Evolutionary conservation across 768 basidiomycete genomes (phyloP).

Genomic region (Trametes sanguinea): DNA sequence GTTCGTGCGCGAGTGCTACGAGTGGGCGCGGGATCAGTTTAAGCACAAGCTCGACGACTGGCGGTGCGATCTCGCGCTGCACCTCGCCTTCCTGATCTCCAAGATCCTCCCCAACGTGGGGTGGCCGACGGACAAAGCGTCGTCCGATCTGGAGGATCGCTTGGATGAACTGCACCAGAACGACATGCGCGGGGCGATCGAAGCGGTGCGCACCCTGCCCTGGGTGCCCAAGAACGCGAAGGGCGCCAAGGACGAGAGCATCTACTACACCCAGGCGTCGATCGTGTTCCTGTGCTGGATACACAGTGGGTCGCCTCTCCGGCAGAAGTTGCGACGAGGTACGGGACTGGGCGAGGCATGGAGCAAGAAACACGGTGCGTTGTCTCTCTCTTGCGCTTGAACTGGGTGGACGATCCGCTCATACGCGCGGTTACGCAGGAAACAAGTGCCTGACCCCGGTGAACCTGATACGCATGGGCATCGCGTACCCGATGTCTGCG

Average conservation of each 20-base stretch:
- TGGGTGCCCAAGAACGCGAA: not conserved
- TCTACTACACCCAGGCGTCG: not conserved
- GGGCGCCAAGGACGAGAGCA: not conserved
- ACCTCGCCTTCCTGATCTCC: not conserved
- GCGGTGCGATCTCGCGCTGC: not conserved
- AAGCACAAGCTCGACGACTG: not conserved
- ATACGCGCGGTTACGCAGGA: not conserved
- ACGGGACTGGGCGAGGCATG: not conserved
- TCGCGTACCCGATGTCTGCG: not conserved
- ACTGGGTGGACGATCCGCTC: not conserved
- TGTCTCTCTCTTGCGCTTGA: not conserved
- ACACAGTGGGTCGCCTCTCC: not conserved
- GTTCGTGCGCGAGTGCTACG: not conserved
- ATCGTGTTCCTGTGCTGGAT: conserved; percentile 1
- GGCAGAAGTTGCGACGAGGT: not conserved
- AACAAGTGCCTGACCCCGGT: not conserved
- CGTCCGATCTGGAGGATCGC: not conserved
- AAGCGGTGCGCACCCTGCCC: not conserved
- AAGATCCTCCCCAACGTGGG: not conserved
- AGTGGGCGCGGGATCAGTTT: not conserved
- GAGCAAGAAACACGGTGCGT: conserved; percentile 1
- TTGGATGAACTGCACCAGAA: not conserved
- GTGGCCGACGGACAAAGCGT: not conserved
- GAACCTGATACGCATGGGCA: not conserved
- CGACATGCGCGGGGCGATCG: not conserved